Conservation (phyloP, 805 yeast species). For the Candida boidinii region DNA sequence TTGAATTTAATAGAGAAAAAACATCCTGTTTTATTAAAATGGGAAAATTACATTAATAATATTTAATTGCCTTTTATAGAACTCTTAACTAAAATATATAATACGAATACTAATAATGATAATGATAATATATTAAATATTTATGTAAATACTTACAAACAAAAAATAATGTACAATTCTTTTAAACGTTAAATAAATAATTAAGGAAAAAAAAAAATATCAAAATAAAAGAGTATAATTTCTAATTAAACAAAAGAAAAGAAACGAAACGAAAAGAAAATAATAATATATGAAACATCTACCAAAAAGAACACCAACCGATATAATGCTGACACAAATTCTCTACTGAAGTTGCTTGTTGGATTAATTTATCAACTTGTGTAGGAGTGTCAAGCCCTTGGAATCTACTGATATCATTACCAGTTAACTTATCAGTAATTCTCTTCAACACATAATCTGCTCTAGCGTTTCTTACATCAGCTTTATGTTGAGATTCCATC, state of each 20-base stretch:
- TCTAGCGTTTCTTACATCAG: constrained; percentile 76
- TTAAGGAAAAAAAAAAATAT: too few species aligned
- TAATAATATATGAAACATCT: constrained; percentile 7
- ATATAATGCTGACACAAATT: constrained; percentile 93
- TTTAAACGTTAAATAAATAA: neutral
- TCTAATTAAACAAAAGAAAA: too few species aligned
- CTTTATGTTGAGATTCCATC: constrained; percentile 60
- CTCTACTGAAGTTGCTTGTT: constrained; percentile 94
- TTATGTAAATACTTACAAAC: neutral
- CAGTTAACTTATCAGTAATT: constrained; percentile 86
- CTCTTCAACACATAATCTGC: constrained; percentile 85
- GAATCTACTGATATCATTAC: constrained; percentile 78
- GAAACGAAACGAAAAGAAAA: too few species aligned
- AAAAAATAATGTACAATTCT: too few species aligned
- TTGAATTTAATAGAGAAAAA: constrained; percentile 27
- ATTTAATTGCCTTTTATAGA: neutral
- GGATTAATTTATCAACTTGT: constrained; percentile 90
- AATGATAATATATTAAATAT: neutral
- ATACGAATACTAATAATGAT: neutral
- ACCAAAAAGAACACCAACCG: constrained; percentile 99
- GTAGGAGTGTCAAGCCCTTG: constrained; percentile 70
- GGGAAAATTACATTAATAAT: constrained; percentile 8
- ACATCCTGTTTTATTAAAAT: constrained; percentile 19
- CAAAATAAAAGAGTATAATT: too few species aligned
- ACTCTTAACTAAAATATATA: neutral